phyloP scores from a whole-genome alignment of 169 alveolate species.

The Cryptosporidium xiaoi region DNA sequence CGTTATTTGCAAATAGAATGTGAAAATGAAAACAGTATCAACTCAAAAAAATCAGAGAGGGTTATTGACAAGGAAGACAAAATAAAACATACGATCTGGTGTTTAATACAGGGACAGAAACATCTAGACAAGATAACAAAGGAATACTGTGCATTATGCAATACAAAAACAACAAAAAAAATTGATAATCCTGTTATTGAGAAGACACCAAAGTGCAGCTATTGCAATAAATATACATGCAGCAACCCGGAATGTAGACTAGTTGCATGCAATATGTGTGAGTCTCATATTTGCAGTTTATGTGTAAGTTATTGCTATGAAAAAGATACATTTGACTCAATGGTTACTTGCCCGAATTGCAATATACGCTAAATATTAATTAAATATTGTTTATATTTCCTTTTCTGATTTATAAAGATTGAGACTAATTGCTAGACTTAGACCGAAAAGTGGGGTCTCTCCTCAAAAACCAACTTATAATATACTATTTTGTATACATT shows the following conservation, averaged over 20 bases:
- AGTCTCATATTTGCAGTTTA: conserved; percentile 26
- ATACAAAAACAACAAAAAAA: background rate
- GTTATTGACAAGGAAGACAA: conserved; percentile 51
- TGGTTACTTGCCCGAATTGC: conserved; percentile 34
- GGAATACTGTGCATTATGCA: conserved; percentile 34
- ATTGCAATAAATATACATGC: conserved; percentile 43
- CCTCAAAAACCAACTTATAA: conserved; percentile 51
- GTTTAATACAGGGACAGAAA: conserved; percentile 51
- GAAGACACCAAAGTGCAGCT: conserved; percentile 19
- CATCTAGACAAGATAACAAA: conserved; percentile 3
- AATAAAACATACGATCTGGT: conserved; percentile 50
- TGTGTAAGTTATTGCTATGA: conserved; percentile 21
- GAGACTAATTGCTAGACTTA: background rate
- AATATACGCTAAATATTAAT: background rate
- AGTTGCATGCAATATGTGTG: conserved; percentile 28
- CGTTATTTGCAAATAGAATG: background rate
- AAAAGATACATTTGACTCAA: background rate
- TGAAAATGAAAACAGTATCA: conserved; percentile 9
- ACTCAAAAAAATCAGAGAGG: conserved; percentile 19
- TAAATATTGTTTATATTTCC: no score
- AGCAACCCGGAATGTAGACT: conserved; percentile 6
- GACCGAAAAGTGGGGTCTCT: conserved; percentile 32
- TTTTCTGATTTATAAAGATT: background rate
- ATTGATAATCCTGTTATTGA: background rate
- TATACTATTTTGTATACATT: conserved; percentile 29